Evolutionary conservation across 371 early-diverging fungal species (phyloP).

Genomic region (Blakeslea trispora): DNA sequence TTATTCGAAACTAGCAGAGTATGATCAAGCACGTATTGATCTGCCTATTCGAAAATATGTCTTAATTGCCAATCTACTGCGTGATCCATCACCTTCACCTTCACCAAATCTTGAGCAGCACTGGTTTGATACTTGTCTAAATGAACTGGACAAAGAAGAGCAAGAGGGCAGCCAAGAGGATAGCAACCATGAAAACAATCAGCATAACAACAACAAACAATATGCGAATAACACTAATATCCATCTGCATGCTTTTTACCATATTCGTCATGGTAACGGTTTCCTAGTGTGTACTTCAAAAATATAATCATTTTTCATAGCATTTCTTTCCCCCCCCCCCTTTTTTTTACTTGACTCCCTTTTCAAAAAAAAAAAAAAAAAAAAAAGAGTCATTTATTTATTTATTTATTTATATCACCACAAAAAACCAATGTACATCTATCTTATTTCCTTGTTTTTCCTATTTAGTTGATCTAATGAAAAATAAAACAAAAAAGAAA

Average conservation of each 20-base stretch:
- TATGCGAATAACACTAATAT: slow-evolving; percentile 5
- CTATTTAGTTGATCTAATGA: no score
- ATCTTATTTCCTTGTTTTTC: no score
- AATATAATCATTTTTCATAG: slow-evolving; percentile 2
- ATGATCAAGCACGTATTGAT: slow-evolving; percentile 24
- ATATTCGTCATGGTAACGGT: slow-evolving; percentile 17
- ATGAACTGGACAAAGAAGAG: slow-evolving; percentile 23
- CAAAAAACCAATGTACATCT: no score
- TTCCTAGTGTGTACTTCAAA: slow-evolving; percentile 20
- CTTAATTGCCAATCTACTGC: slow-evolving; percentile 26
- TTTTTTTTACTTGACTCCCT: neutral
- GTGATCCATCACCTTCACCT: slow-evolving; percentile 4
- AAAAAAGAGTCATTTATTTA: no score
- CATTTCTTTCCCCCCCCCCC: neutral
- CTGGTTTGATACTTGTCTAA: slow-evolving; percentile 29
- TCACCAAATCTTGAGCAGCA: slow-evolving; percentile 15
- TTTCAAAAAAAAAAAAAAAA: neutral
- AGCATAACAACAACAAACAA: slow-evolving; percentile 1
- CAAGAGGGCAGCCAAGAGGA: slow-evolving; percentile 5
- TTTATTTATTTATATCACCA: neutral
- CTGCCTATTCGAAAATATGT: slow-evolving; percentile 31
- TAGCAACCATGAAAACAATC: neutral
- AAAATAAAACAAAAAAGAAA: neutral
- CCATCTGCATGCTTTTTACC: slow-evolving; percentile 20
- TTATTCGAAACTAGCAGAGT: slow-evolving; percentile 25